A percentile compares a stretch with the other conserved stretches of the same genome.
Evolutionary conservation across 1,284 basidiomycete genomes (phyloP).

Genomic region (Retiboletus flavoniger): DNA sequence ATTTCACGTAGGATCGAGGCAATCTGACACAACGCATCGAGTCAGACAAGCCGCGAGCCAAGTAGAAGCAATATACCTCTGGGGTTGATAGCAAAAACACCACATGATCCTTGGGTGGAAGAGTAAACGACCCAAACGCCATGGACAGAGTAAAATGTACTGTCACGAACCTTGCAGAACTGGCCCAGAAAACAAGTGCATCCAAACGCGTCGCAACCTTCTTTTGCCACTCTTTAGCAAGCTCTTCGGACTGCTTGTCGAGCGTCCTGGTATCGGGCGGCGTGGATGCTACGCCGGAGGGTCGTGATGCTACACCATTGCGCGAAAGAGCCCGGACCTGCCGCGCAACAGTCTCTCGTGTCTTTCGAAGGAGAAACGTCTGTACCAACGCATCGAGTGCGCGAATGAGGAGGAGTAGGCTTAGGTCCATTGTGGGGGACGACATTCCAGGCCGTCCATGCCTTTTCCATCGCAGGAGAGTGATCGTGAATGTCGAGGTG

Average conservation of each 20-base stretch:
- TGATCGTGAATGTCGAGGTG: slow-evolving; percentile 54
- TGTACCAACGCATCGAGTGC: slow-evolving; percentile 64
- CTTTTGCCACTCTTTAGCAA: slow-evolving; percentile 18
- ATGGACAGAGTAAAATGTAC: background rate
- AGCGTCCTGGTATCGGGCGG: slow-evolving; percentile 1
- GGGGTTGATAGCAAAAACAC: slow-evolving; percentile 76
- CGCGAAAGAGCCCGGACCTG: background rate
- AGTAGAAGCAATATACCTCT: slow-evolving; percentile 44
- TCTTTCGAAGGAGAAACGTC: slow-evolving; percentile 15
- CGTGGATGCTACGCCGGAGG: background rate
- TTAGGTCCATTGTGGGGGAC: slow-evolving; percentile 66
- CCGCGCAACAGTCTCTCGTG: slow-evolving; percentile 8
- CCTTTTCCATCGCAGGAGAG: slow-evolving; percentile 49
- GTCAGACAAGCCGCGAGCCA: slow-evolving; percentile 1
- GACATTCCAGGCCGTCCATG: slow-evolving; percentile 14
- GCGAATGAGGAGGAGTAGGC: slow-evolving; percentile 65
- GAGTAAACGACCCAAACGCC: slow-evolving; percentile 1
- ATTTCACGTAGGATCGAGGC: slow-evolving; percentile 70
- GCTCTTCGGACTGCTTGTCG: slow-evolving; percentile 5
- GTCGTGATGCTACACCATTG: background rate
- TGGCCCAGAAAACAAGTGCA: slow-evolving; percentile 69
- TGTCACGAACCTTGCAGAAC: slow-evolving; percentile 61
- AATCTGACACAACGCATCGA: slow-evolving; percentile 44
- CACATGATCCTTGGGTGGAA: slow-evolving; percentile 67
- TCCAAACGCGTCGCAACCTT: slow-evolving; percentile 49